Percentiles rank a stretch among this genome's conserved stretches.
These are phyloP conservation scores for Veloporphyrellus conicus DNA, from an alignment of 1,284 basidiomycete genomes.

Conservation along the genomic window DNA sequence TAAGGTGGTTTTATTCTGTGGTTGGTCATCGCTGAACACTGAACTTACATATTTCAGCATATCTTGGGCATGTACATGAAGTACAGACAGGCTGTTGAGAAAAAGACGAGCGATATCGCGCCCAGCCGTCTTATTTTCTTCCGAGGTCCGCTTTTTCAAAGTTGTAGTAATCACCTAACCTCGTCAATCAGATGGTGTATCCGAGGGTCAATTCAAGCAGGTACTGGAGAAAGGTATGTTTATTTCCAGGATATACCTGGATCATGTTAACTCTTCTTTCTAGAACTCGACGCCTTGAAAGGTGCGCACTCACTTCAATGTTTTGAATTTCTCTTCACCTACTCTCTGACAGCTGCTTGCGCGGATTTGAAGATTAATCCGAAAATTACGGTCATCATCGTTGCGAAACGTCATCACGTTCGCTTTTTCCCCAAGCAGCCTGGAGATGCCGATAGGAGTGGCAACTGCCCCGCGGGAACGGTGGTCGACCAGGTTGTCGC, in stretches of 20 bases:
- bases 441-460: constrained; percentile 55
- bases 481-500: constrained; percentile 68
- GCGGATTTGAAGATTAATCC: constrained; percentile 50
- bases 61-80: constrained; percentile 52
- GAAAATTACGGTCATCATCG: constrained; percentile 70
- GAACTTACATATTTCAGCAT: constrained; percentile 36
- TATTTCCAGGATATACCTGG: not conserved
- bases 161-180: constrained; percentile 4
- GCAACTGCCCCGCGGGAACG: constrained; percentile 72
- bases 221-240: constrained; percentile 57
- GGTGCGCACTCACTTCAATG: constrained; percentile 35
- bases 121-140: constrained; percentile 73
- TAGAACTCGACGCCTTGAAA: constrained; percentile 56
- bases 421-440: constrained; percentile 65
- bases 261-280: not conserved
- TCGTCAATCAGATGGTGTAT: constrained; percentile 61
- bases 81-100: constrained; percentile 53
- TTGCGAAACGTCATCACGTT: constrained; percentile 74
- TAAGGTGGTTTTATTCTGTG: constrained; percentile 35
- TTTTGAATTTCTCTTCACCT: constrained; percentile 12
- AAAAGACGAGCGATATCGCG: constrained; percentile 39
- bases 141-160: constrained; percentile 44
- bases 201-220: constrained; percentile 72
- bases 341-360: constrained; percentile 48
- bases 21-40: constrained; percentile 4